These are phyloP conservation scores for Saccharomyces hybrid DNA, from an alignment of 1,139 yeast genomes.

Conservation along the genomic window DNA sequence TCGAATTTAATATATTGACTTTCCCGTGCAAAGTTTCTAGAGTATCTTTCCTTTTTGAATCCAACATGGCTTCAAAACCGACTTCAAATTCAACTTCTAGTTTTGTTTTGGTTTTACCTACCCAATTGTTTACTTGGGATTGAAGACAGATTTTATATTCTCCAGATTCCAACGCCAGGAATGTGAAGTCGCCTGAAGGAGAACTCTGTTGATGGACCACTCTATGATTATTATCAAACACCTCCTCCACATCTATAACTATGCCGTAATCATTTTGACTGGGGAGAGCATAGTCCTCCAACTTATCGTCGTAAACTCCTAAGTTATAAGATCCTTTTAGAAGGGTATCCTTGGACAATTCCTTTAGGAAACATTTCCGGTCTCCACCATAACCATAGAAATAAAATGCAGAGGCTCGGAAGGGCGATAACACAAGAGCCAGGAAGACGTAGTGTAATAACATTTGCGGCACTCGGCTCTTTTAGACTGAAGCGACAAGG, in stretches of 20 bases:
- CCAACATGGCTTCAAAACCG: constrained; percentile 46
- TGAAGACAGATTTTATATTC: constrained; percentile 67
- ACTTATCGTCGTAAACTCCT: constrained; percentile 44
- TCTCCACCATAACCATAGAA: constrained; percentile 53
- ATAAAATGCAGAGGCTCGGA: constrained; percentile 32
- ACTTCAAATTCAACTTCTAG: constrained; percentile 42
- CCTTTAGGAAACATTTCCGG: constrained; percentile 59
- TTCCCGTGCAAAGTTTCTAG: constrained; percentile 46
- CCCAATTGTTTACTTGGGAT: constrained; percentile 57
- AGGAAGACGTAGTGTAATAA: constrained; percentile 9
- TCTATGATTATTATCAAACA: constrained; percentile 59
- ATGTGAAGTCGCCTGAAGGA: constrained; percentile 57
- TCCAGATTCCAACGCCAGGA: constrained; percentile 62
- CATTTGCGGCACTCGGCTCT: constrained; percentile 2
- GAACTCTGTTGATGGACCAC: constrained; percentile 58
- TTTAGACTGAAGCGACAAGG: background rate
- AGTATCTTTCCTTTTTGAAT: constrained; percentile 43
- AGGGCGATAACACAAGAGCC: constrained; percentile 18
- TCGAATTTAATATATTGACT: constrained; percentile 42
- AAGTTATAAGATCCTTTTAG: constrained; percentile 55
- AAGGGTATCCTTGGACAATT: constrained; percentile 50
- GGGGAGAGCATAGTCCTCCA: constrained; percentile 35
- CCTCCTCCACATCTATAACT: constrained; percentile 50
- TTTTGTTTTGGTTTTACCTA: constrained; percentile 41
- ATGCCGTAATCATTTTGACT: constrained; percentile 41